phyloP scores from a whole-genome alignment of 495 filamentous ascomycete species.

The Lophiostoma macrostomum region DNA sequence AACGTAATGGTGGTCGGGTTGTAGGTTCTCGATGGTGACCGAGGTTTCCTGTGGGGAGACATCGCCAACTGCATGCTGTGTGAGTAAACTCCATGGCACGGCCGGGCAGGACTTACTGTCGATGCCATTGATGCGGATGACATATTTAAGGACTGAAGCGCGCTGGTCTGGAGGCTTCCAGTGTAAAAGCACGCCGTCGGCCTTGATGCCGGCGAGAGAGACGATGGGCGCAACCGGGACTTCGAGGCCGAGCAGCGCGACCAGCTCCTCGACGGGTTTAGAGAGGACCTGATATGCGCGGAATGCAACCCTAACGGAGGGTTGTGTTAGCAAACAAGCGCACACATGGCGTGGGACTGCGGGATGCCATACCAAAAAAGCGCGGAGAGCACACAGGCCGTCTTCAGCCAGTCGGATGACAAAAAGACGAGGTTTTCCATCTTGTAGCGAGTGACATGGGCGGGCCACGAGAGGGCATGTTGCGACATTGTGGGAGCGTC shows the following conservation, averaged over 20 bases:
- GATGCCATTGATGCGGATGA: conserved; percentile 88
- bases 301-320: conserved; percentile 77
- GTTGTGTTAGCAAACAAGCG: no score
- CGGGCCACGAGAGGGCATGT: conserved; percentile 26
- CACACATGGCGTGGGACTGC: not conserved
- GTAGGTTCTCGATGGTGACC: conserved; percentile 80
- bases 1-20: conserved; percentile 84
- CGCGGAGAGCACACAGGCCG: conserved; percentile 29
- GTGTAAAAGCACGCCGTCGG: conserved; percentile 83
- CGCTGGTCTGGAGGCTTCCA: conserved; percentile 80
- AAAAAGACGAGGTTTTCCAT: conserved; percentile 31
- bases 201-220: conserved; percentile 83
- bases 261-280: conserved; percentile 85
- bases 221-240: conserved; percentile 86
- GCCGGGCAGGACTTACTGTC: conserved; percentile 61
- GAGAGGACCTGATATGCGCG: conserved; percentile 81
- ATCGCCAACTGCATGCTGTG: conserved; percentile 66
- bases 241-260: conserved; percentile 86
- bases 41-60: conserved; percentile 78
- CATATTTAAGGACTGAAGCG: conserved; percentile 77
- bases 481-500: conserved; percentile 13
- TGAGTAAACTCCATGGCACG: not conserved
- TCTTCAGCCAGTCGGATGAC: conserved; percentile 34
- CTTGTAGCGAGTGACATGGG: conserved; percentile 27
- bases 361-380: conserved; percentile 29